Percentiles rank a stretch among this genome's conserved stretches.
phyloP scores from a whole-genome alignment of 1,139 yeast species.

The Zygosaccharomyces sapae region DNA sequence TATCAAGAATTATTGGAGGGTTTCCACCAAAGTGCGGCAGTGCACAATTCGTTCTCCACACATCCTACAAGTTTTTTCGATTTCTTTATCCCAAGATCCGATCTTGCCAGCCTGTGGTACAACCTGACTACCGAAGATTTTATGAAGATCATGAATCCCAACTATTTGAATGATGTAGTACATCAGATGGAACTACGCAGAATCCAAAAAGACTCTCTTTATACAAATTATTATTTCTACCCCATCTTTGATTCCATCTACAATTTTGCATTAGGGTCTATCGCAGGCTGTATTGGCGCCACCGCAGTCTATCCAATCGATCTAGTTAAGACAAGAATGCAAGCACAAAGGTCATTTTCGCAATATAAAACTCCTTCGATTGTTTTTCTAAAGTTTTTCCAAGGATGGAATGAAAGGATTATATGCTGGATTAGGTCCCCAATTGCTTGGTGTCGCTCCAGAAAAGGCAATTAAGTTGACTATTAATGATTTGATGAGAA shows the following conservation, averaged over 20 bases:
- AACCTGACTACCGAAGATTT: conserved; percentile 41
- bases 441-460: conserved; percentile 94
- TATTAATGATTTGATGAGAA: conserved; percentile 84
- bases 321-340: conserved; percentile 95
- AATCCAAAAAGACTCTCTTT: conserved; percentile 29
- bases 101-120: conserved; percentile 19
- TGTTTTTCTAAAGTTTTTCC: conserved; percentile 75
- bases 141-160: conserved; percentile 41
- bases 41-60: conserved; percentile 10
- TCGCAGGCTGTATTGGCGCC: conserved; percentile 98
- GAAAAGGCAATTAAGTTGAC: conserved; percentile 97
- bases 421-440: conserved; percentile 92
- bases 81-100: conserved; percentile 17
- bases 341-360: conserved; percentile 74
- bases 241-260: conserved; percentile 78
- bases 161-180: conserved; percentile 55
- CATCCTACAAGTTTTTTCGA: conserved; percentile 19
- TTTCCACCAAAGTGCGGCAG: conserved; percentile 22
- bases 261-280: conserved; percentile 84
- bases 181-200: conserved; percentile 42
- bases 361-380: conserved; percentile 77
- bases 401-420: conserved; percentile 85
- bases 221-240: conserved; percentile 40
- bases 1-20: conserved; percentile 35
- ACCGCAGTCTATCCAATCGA: conserved; percentile 98